Evolutionary conservation across 257 asterid genomes (phyloP).

Genomic region (Salvia rosmarinus): DNA sequence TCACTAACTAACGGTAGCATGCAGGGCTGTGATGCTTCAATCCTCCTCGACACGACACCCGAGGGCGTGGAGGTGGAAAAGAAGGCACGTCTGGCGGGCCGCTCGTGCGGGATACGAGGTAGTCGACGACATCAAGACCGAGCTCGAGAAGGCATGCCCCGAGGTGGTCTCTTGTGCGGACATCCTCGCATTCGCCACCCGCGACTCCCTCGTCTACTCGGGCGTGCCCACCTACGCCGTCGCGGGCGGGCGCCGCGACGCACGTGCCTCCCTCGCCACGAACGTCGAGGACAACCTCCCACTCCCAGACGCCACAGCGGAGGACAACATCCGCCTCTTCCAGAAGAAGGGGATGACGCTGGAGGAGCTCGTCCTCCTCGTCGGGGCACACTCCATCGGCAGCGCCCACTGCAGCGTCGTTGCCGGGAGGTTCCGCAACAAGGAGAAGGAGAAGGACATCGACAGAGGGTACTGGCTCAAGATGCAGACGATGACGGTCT

Average conservation of each 20-base stretch:
- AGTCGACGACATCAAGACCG: conserved; percentile 50
- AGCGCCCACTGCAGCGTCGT: conserved; percentile 55
- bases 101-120: conserved; percentile 48
- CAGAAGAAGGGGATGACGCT: conserved; percentile 46
- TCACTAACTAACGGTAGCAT: background rate
- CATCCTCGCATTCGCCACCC: conserved; percentile 50
- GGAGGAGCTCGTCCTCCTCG: conserved; percentile 58
- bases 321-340: conserved; percentile 37
- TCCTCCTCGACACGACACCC: conserved; percentile 58
- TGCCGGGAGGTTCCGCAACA: conserved; percentile 36
- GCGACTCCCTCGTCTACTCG: conserved; percentile 55
- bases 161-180: conserved; percentile 73
- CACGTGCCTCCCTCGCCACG: conserved; percentile 48
- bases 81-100: conserved; percentile 46
- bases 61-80: conserved; percentile 54
- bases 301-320: conserved; percentile 38
- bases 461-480: conserved; percentile 41
- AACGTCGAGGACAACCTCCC: conserved; percentile 45
- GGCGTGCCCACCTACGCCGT: too few species aligned
- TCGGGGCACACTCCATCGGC: conserved; percentile 70
- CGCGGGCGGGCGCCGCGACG: conserved; percentile 64
- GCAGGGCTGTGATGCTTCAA: conserved; percentile 78
- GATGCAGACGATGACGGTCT: conserved; percentile 39
- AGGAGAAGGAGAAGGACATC: conserved; percentile 38
- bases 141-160: conserved; percentile 60